phyloP scores from a whole-genome alignment of 441 rosid genomes.

The Cnidoscolus chayamansa region DNA sequence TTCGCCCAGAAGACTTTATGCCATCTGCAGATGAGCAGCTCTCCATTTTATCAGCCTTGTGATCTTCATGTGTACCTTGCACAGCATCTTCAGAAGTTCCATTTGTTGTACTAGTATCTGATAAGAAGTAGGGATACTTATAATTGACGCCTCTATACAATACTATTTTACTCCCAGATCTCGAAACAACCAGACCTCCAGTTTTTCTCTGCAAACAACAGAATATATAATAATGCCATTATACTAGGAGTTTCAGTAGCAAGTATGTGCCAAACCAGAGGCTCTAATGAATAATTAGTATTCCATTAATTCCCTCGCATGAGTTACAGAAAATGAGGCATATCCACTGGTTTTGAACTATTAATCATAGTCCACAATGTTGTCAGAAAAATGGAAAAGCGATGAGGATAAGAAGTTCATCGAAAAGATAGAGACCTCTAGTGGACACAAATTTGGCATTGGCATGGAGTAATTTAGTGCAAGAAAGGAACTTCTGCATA shows the following conservation, averaged over 20 bases:
- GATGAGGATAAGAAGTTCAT: too few species aligned
- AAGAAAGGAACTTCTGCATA: neutral
- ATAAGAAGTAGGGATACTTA: constrained; percentile 73
- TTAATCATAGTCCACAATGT: too few species aligned
- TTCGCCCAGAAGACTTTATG: constrained; percentile 29
- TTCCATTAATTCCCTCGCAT: too few species aligned
- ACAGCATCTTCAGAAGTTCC: constrained; percentile 31
- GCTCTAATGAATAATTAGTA: neutral
- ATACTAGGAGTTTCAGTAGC: neutral
- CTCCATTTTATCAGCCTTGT: constrained; percentile 27
- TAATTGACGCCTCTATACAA: constrained; percentile 83
- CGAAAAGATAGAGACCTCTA: too few species aligned
- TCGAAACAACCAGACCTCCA: constrained; percentile 94
- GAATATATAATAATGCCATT: neutral
- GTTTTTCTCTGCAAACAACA: constrained; percentile 67
- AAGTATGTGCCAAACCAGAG: neutral
- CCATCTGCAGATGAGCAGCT: constrained; percentile 26
- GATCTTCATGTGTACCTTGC: constrained; percentile 26
- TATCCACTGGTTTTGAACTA: neutral
- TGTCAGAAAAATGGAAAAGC: too few species aligned
- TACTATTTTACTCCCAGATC: constrained; percentile 80
- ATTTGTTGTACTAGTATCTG: constrained; percentile 32
- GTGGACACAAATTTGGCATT: too few species aligned
- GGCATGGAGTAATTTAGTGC: too few species aligned
- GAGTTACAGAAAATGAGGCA: too few species aligned